Evolutionary conservation across 352 stramenopile genomes (phyloP).

Genomic region (Globisporangium alternatum): DNA sequence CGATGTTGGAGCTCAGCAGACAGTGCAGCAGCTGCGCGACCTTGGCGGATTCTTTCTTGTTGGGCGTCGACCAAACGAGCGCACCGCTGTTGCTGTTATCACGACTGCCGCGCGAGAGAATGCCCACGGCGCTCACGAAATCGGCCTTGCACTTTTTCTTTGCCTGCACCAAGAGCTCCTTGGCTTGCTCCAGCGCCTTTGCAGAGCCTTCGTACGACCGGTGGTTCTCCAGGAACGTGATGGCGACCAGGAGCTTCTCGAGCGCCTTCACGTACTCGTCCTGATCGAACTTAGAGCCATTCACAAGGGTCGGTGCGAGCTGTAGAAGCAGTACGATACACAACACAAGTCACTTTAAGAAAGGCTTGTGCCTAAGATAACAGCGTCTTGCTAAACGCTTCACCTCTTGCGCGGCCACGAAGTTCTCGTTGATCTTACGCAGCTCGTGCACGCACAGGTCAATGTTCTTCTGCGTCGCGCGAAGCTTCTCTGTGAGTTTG

Average conservation of each 20-base stretch:
- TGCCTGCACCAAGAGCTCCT: constrained; percentile 56
- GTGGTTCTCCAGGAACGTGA: constrained; percentile 69
- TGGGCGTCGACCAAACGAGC: constrained; percentile 44
- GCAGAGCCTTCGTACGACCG: constrained; percentile 67
- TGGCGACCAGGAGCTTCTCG: constrained; percentile 62
- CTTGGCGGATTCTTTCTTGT: constrained; percentile 49
- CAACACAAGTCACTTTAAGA: constrained; percentile 1
- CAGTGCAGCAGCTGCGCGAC: constrained; percentile 60
- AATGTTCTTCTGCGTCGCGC: constrained; percentile 82
- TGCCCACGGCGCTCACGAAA: constrained; percentile 65
- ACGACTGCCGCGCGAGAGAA: constrained; percentile 50
- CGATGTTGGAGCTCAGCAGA: constrained; percentile 49
- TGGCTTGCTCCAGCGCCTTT: constrained; percentile 67
- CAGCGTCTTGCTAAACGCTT: background rate
- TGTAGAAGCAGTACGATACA: constrained; percentile 13
- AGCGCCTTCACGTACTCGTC: constrained; percentile 63
- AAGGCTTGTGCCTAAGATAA: no score
- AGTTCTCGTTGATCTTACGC: constrained; percentile 69
- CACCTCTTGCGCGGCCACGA: constrained; percentile 67
- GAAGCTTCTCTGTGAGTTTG: constrained; percentile 77
- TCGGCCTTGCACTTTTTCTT: constrained; percentile 64
- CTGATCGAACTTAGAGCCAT: constrained; percentile 72
- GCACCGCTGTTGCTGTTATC: constrained; percentile 18
- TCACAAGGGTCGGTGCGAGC: constrained; percentile 61
- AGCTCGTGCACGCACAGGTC: constrained; percentile 75